A percentile compares a stretch with the other conserved stretches of the same genome.
Evolutionary conservation across 345 rosid genomes (phyloP).

Genomic region (Atalantia buxifolia): DNA sequence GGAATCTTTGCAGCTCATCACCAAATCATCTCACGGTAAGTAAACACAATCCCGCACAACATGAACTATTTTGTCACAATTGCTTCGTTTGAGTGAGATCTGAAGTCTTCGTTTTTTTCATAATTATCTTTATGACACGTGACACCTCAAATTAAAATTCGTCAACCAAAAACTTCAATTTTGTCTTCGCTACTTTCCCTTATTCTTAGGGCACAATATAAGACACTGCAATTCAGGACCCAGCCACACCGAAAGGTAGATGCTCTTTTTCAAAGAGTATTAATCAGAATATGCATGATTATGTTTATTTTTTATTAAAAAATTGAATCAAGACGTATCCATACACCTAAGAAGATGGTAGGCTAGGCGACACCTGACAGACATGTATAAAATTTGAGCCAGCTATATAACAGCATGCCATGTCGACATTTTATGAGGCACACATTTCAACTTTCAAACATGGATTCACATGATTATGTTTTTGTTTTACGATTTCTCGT

Average conservation of each 20-base stretch:
- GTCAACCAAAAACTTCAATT: not conserved
- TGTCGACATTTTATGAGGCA: slow-evolving; percentile 28
- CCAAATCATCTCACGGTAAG: not conserved
- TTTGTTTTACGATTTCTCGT: not conserved
- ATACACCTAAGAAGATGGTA: not conserved
- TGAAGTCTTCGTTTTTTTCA: not conserved
- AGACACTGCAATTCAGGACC: not conserved
- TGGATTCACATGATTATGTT: slow-evolving; percentile 5
- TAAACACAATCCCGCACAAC: not conserved
- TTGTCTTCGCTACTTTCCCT: not conserved
- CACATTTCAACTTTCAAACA: slow-evolving; percentile 22
- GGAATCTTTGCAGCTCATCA: slow-evolving; percentile 15
- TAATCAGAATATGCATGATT: not conserved
- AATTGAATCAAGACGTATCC: not conserved
- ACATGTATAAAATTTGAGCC: not conserved
- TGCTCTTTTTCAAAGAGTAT: not conserved
- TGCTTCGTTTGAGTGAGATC: not conserved
- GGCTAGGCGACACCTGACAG: not conserved
- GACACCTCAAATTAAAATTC: not conserved
- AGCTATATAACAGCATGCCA: not conserved
- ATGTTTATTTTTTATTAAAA: no score
- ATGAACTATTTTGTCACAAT: not conserved
- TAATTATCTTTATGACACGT: not conserved
- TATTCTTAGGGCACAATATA: not conserved
- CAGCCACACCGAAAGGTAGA: not conserved